Evolutionary conservation across 1,284 basidiomycete genomes (phyloP).

Genomic region (Cryptococcus sp.): DNA sequence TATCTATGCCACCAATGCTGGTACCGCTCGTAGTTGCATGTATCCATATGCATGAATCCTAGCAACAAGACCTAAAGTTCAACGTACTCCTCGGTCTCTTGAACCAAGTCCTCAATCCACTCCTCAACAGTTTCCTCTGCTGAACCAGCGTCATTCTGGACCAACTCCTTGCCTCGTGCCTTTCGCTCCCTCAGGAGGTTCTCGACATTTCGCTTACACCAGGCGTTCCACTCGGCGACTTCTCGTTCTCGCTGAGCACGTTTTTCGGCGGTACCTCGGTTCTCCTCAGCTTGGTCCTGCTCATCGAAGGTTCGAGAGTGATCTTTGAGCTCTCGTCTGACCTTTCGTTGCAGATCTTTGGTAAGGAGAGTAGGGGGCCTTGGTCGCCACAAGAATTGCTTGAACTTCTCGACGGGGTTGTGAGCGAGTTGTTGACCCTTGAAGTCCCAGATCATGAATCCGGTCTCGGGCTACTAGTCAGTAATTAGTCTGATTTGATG

Average conservation of each 20-base stretch:
- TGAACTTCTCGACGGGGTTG: constrained; percentile 88
- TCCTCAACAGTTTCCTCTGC: constrained; percentile 77
- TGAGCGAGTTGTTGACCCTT: constrained; percentile 88
- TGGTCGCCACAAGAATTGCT: constrained; percentile 98
- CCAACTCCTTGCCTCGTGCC: constrained; percentile 29
- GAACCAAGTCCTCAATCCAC: constrained; percentile 84
- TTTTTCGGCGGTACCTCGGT: constrained; percentile 87
- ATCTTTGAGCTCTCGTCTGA: constrained; percentile 87
- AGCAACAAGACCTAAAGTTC: constrained; percentile 5
- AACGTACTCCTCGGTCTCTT: constrained; percentile 75
- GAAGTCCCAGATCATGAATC: constrained; percentile 97
- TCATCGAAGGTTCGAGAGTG: constrained; percentile 92
- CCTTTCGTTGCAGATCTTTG: constrained; percentile 75
- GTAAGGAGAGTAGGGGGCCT: constrained; percentile 80
- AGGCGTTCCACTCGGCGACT: constrained; percentile 98
- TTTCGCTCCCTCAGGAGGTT: constrained; percentile 35
- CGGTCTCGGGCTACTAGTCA: constrained; percentile 76
- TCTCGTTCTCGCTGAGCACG: constrained; percentile 85
- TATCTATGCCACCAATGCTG: constrained; percentile 27
- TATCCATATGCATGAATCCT: neutral
- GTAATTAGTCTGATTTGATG: constrained; percentile 4
- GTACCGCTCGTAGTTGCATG: constrained; percentile 10
- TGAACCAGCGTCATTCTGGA: constrained; percentile 17
- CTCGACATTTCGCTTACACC: constrained; percentile 54
- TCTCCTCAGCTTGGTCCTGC: constrained; percentile 93